phyloP scores from a whole-genome alignment of 306 rosid genomes.

The Lupinus albus region DNA sequence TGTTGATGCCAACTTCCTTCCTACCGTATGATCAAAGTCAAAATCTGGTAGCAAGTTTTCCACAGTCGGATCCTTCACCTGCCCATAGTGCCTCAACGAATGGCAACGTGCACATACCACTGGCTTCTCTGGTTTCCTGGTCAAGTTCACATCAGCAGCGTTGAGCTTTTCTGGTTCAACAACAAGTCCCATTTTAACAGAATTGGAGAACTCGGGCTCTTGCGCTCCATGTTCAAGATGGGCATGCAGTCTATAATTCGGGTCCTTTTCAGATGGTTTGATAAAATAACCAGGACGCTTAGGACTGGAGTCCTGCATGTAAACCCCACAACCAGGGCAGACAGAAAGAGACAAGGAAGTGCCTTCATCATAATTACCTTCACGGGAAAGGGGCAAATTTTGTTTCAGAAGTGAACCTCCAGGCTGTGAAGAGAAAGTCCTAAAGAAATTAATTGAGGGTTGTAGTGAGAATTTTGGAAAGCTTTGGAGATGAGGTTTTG shows the following conservation, averaged over 20 bases:
- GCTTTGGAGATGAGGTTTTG: constrained; percentile 32
- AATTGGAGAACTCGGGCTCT: constrained; percentile 71
- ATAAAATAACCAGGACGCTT: constrained; percentile 83
- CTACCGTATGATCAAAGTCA: constrained; percentile 82
- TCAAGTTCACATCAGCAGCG: constrained; percentile 32
- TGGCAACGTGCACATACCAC: constrained; percentile 90
- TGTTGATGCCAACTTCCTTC: constrained; percentile 67
- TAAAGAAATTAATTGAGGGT: constrained; percentile 31
- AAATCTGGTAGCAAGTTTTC: constrained; percentile 91
- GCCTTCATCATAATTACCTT: constrained; percentile 79
- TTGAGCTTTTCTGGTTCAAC: constrained; percentile 51
- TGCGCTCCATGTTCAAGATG: constrained; percentile 62
- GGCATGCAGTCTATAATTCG: constrained; percentile 47
- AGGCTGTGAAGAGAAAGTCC: constrained; percentile 42
- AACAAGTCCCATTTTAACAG: constrained; percentile 69
- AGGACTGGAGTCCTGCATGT: constrained; percentile 71
- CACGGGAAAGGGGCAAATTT: constrained; percentile 59
- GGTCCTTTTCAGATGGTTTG: constrained; percentile 71
- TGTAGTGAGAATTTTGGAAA: constrained; percentile 12
- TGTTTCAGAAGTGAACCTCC: constrained; percentile 35
- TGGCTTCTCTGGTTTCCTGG: constrained; percentile 54
- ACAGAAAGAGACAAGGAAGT: constrained; percentile 46
- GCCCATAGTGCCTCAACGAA: constrained; percentile 86
- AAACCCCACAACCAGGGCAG: constrained; percentile 93
- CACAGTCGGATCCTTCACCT: constrained; percentile 79